Evolutionary conservation across 306 rosid genomes (phyloP).

Genomic region (Gillenia trifoliata): DNA sequence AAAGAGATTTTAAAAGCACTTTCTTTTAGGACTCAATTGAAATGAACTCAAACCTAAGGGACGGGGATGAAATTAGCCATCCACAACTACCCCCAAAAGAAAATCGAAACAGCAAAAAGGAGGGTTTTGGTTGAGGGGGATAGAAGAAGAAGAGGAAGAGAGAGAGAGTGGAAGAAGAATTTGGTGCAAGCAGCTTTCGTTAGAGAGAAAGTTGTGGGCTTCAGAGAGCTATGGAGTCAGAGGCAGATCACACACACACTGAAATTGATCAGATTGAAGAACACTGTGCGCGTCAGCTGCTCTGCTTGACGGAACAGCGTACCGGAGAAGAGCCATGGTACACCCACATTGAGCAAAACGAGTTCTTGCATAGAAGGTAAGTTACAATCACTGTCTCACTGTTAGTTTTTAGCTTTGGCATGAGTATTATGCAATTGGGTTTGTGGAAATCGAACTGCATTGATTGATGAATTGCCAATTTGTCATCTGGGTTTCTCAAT

Average conservation of each 20-base stretch:
- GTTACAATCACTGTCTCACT: constrained; percentile 5
- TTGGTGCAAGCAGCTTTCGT: no score
- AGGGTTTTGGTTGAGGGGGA: neutral
- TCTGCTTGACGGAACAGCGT: constrained; percentile 48
- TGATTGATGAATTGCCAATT: neutral
- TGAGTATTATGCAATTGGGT: neutral
- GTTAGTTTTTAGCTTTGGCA: neutral
- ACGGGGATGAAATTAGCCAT: neutral
- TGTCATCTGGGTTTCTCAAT: neutral
- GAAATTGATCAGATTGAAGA: constrained; percentile 1
- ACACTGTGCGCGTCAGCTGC: neutral
- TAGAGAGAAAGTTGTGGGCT: no score
- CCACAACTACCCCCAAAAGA: neutral
- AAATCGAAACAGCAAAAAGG: neutral
- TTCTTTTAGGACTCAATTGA: no score
- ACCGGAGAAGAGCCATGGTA: constrained; percentile 51
- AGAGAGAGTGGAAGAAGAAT: neutral
- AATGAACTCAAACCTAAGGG: neutral
- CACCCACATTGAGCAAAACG: constrained; percentile 64
- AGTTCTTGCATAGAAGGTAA: constrained; percentile 63
- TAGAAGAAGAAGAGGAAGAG: neutral
- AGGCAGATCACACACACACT: neutral
- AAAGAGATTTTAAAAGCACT: no score
- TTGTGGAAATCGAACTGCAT: neutral
- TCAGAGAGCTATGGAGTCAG: neutral